A percentile compares a stretch with the other conserved stretches of the same genome.
Conservation (phyloP, 2,329 filamentous ascomycete genomes). For the Paecilomyces sp. region DNA sequence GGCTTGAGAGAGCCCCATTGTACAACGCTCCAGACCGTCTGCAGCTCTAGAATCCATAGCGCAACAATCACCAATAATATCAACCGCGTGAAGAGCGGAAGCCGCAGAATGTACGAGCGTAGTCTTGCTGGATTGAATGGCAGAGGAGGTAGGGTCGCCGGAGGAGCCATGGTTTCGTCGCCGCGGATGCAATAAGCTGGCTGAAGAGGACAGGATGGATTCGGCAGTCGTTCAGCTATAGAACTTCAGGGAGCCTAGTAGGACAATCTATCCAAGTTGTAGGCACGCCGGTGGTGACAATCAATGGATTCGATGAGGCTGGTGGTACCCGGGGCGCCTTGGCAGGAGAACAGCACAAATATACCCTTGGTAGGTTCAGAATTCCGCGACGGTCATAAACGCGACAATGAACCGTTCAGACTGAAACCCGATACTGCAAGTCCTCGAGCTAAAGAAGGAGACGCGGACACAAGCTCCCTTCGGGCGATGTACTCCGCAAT, state of each 20-base stretch:
- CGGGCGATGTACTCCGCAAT: background rate
- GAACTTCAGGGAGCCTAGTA: background rate
- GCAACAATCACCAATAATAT: constrained; percentile 59
- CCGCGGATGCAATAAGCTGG: background rate
- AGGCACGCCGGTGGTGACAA: background rate
- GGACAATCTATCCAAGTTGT: background rate
- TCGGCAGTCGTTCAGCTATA: background rate
- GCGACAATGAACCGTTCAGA: background rate
- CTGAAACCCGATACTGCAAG: background rate
- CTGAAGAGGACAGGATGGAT: background rate
- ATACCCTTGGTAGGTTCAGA: background rate
- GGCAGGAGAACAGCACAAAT: background rate
- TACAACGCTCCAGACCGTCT: constrained; percentile 63
- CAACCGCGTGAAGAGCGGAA: constrained; percentile 80
- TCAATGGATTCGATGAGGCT: background rate
- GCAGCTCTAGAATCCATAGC: constrained; percentile 63
- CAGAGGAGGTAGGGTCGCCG: constrained; percentile 43
- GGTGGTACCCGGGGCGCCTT: background rate
- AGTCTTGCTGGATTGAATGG: constrained; percentile 66
- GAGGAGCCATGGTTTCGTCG: constrained; percentile 33
- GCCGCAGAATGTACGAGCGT: constrained; percentile 71
- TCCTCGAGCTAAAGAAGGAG: background rate
- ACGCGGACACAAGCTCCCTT: background rate
- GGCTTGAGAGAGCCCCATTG: constrained; percentile 77
- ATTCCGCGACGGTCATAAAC: background rate